A percentile compares a stretch with the other conserved stretches of the same genome.
Evolutionary conservation across 805 yeast species (phyloP).

Genomic region (Tetrapisispora taiwanensis): DNA sequence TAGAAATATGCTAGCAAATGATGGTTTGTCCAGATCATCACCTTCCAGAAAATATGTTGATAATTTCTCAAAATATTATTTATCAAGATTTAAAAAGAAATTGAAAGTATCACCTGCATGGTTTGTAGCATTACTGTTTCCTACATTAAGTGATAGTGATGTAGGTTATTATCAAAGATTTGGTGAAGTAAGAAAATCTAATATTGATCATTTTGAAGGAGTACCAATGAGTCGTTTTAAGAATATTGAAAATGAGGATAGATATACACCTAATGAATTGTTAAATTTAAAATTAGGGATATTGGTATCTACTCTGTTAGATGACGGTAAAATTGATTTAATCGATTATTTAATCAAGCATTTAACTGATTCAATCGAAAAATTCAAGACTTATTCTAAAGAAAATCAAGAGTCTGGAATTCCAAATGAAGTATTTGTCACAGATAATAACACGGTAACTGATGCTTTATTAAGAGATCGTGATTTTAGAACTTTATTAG

Average conservation of each 20-base stretch:
- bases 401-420: slow-evolving; percentile 6
- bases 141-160: slow-evolving; percentile 40
- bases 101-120: slow-evolving; percentile 43
- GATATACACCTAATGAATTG: slow-evolving; percentile 14
- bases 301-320: slow-evolving; percentile 26
- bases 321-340: slow-evolving; percentile 20
- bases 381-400: slow-evolving; percentile 12
- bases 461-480: slow-evolving; percentile 13
- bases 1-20: slow-evolving; percentile 42
- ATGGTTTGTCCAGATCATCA: slow-evolving; percentile 38
- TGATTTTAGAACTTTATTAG: slow-evolving; percentile 23
- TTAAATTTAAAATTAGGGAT: slow-evolving; percentile 25
- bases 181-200: slow-evolving; percentile 29
- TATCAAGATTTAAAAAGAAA: slow-evolving; percentile 45
- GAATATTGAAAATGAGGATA: slow-evolving; percentile 15
- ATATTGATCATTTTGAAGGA: slow-evolving; percentile 8
- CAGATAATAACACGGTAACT: background rate
- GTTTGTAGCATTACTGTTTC: slow-evolving; percentile 57
- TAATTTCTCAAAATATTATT: slow-evolving; percentile 53
- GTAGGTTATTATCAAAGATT: slow-evolving; percentile 37
- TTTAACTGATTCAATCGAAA: slow-evolving; percentile 10
- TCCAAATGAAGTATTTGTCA: slow-evolving; percentile 10
- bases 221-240: slow-evolving; percentile 20
- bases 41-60: slow-evolving; percentile 49
- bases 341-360: slow-evolving; percentile 15